Evolutionary conservation across 2,329 filamentous ascomycete genomes (phyloP).

Genomic region (Colletotrichum cordylinicola): DNA sequence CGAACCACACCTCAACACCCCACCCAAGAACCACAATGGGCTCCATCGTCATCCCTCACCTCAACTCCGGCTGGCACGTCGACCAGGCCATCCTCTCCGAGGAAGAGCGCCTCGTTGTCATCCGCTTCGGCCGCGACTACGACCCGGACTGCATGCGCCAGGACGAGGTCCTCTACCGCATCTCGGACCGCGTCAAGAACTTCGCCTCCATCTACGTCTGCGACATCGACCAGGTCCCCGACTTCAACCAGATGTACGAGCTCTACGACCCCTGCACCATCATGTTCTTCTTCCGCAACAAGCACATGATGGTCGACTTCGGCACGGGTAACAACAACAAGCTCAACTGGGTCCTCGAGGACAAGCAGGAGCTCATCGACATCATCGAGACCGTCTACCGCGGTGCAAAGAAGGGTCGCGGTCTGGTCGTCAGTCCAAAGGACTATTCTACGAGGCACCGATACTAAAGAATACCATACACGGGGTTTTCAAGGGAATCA

Average conservation of each 20-base stretch:
- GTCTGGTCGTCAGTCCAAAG: constrained; percentile 96
- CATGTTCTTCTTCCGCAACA: constrained; percentile 98
- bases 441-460: constrained; percentile 50
- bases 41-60: constrained; percentile 90
- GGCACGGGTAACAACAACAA: constrained; percentile 99
- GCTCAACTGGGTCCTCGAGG: constrained; percentile 81
- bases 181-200: constrained; percentile 93
- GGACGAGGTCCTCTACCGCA: constrained; percentile 93
- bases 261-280: constrained; percentile 91
- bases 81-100: constrained; percentile 55
- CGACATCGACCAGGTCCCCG: constrained; percentile 88
- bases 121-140: constrained; percentile 79
- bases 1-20: not conserved
- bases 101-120: constrained; percentile 91
- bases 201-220: constrained; percentile 93
- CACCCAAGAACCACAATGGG: constrained; percentile 53
- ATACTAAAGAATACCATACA: constrained; percentile 30
- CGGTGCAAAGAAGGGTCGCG: constrained; percentile 96
- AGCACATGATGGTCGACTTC: constrained; percentile 98
- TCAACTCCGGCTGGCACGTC: constrained; percentile 95
- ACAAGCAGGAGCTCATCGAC: constrained; percentile 98
- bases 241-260: constrained; percentile 82
- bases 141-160: constrained; percentile 78
- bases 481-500: rapidly evolving
- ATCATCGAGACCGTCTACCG: constrained; percentile 98